A percentile compares a stretch with the other conserved stretches of the same genome.
phyloP scores from a whole-genome alignment of 2,329 filamentous ascomycete genomes.

The Sporothrix pseudoabietina region DNA sequence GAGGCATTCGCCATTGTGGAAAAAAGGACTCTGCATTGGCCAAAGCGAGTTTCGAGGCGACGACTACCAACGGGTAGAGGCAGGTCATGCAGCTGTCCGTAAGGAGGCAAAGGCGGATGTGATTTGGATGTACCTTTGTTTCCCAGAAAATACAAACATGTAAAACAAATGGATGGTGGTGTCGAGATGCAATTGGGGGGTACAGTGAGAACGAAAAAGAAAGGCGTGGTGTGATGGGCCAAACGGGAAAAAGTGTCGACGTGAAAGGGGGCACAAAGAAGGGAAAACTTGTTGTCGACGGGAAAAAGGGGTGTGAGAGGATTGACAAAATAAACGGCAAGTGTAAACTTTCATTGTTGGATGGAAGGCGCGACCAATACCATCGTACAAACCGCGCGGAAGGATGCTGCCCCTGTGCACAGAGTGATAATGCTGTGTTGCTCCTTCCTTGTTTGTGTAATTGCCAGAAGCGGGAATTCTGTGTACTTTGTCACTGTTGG shows the following conservation, averaged over 20 bases:
- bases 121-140: neutral
- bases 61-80: neutral
- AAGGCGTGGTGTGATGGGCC: conserved; percentile 6
- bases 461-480: conserved; percentile 15
- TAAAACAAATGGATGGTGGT: conserved; percentile 13
- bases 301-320: neutral
- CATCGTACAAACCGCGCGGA: neutral
- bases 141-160: neutral
- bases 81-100: neutral
- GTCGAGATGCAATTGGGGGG: neutral
- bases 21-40: conserved; percentile 2
- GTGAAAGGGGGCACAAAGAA: neutral
- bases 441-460: conserved; percentile 10
- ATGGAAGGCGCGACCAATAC: conserved; percentile 16
- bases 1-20: neutral
- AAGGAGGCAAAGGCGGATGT: neutral
- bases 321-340: neutral
- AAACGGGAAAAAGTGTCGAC: neutral
- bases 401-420: conserved; percentile 20
- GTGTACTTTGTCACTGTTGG: neutral
- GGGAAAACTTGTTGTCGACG: neutral
- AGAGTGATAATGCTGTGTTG: neutral
- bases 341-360: conserved; percentile 14
- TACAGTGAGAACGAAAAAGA: neutral
- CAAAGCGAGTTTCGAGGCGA: neutral